Conservation (phyloP, 129 eudicot species). For the Silybum marianum region DNA sequence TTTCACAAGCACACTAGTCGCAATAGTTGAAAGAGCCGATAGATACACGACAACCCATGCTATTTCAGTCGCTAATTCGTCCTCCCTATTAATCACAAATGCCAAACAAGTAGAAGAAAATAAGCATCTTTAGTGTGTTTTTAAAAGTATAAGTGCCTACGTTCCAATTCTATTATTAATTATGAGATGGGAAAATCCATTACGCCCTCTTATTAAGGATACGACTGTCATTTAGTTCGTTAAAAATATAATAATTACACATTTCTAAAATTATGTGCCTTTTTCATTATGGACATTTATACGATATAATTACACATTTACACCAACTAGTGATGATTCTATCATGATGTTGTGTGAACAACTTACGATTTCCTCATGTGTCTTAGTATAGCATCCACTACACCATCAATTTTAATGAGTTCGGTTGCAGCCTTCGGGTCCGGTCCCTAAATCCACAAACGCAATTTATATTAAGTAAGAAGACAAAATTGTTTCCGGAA, state of each 20-base stretch:
- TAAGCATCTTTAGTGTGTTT: not conserved
- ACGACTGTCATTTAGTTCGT: too few species aligned
- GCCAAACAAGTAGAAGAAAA: not conserved
- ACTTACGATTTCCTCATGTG: slow-evolving; percentile 84
- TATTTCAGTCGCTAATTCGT: slow-evolving; percentile 89
- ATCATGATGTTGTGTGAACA: not conserved
- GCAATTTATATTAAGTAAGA: not conserved
- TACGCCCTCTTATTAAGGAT: too few species aligned
- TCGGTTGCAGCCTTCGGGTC: slow-evolving; percentile 89
- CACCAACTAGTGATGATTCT: too few species aligned
- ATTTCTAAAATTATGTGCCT: too few species aligned
- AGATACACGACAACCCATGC: slow-evolving; percentile 98
- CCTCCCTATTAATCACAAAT: slow-evolving; percentile 57
- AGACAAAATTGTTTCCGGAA: not conserved
- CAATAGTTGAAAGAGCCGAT: slow-evolving; percentile 84
- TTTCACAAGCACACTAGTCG: slow-evolving; percentile 72
- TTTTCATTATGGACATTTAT: too few species aligned
- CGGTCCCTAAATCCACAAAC: slow-evolving; percentile 72
- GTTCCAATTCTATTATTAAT: too few species aligned
- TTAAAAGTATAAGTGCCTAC: too few species aligned
- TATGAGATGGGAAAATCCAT: too few species aligned
- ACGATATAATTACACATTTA: too few species aligned
- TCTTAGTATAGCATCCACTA: slow-evolving; percentile 81
- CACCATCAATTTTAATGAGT: slow-evolving; percentile 75
- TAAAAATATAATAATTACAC: too few species aligned